Conservation (phyloP, 2,329 filamentous ascomycete genomes). For the Microsporum ferrugineum region DNA sequence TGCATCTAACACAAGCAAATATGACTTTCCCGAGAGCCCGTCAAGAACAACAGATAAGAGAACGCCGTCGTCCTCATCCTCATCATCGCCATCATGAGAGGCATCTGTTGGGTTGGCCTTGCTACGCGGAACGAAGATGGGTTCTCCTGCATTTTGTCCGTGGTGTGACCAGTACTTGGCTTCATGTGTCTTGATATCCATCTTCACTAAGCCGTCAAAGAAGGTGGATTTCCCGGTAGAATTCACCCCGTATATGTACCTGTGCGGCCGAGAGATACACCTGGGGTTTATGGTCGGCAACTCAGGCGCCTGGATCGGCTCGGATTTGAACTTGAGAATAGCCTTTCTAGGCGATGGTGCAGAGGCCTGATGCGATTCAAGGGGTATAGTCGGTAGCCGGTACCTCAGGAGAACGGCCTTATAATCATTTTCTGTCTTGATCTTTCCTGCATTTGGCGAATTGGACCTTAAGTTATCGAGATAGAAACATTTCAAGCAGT, state of each 20-base stretch:
- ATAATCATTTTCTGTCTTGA: constrained; percentile 13
- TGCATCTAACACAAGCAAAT: constrained; percentile 43
- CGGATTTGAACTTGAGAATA: constrained; percentile 20
- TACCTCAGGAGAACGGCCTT: constrained; percentile 24
- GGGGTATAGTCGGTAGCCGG: constrained; percentile 26
- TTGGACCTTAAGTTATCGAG: constrained; percentile 56
- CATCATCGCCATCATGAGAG: constrained; percentile 13
- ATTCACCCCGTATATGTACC: constrained; percentile 40
- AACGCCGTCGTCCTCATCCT: constrained; percentile 43
- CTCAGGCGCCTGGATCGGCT: constrained; percentile 27
- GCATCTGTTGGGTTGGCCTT: background rate
- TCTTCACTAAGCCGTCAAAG: constrained; percentile 43
- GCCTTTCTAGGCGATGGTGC: constrained; percentile 10
- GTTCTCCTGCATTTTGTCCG: constrained; percentile 43
- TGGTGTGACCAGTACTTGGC: constrained; percentile 35
- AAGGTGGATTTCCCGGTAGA: constrained; percentile 40
- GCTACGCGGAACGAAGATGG: constrained; percentile 40
- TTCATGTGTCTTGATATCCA: constrained; percentile 37
- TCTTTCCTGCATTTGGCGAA: constrained; percentile 35
- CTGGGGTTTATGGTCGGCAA: constrained; percentile 42
- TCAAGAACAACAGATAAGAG: constrained; percentile 44
- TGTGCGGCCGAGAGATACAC: constrained; percentile 34
- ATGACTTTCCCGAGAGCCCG: constrained; percentile 40
- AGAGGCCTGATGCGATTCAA: background rate
- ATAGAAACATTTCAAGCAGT: constrained; percentile 57